Evolutionary conservation across 2,329 filamentous ascomycete species (phyloP).

Genomic region (Aureobasidium sp.): DNA sequence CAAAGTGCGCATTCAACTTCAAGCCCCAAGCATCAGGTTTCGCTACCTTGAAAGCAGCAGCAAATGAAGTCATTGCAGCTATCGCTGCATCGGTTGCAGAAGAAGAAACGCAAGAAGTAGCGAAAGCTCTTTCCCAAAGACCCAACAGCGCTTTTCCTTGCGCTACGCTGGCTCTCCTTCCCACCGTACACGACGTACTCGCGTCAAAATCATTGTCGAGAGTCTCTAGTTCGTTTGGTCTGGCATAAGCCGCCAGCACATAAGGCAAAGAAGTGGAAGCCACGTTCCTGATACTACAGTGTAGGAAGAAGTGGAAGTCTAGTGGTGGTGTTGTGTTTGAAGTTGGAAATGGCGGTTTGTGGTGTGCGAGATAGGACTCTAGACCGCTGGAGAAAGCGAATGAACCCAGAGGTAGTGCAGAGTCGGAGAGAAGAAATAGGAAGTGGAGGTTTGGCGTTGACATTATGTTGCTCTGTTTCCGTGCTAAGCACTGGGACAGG

Average conservation of each 20-base stretch:
- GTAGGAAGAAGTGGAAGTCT: constrained; percentile 60
- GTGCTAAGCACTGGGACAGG: too few relatives aligned
- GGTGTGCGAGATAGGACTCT: constrained; percentile 73
- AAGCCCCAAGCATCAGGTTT: background rate
- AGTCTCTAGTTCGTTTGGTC: constrained; percentile 43
- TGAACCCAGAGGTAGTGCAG: constrained; percentile 73
- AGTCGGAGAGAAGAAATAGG: constrained; percentile 71
- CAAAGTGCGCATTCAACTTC: constrained; percentile 52
- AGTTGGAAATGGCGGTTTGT: constrained; percentile 25
- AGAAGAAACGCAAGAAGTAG: background rate
- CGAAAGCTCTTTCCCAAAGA: constrained; percentile 57
- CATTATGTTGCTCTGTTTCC: background rate
- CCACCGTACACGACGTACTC: constrained; percentile 70
- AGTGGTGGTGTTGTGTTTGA: constrained; percentile 18
- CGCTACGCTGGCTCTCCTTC: constrained; percentile 63
- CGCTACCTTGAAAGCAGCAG: background rate
- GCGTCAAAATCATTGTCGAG: constrained; percentile 75
- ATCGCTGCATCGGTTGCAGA: background rate
- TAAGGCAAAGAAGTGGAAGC: constrained; percentile 69
- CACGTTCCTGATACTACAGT: constrained; percentile 62
- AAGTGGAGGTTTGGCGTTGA: constrained; percentile 46
- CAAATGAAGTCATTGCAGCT: background rate
- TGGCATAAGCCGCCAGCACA: constrained; percentile 58
- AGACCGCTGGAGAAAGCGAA: constrained; percentile 80
- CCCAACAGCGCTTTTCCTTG: constrained; percentile 68